Base-by-base conservation (phyloP, 1,139 yeast species). In the Pneumocystis jirovecii region DNA sequence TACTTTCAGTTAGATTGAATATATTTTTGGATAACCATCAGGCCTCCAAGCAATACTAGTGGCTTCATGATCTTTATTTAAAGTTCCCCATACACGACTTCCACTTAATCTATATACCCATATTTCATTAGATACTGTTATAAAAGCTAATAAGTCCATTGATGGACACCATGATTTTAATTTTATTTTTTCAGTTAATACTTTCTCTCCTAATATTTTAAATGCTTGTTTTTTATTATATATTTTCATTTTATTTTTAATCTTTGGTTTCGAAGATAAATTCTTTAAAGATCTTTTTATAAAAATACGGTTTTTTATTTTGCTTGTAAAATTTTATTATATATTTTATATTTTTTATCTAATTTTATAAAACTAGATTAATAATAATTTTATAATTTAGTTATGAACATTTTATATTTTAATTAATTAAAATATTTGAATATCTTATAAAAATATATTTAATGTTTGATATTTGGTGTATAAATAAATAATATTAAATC, bases 81-180 rank as follows among this genome's bases (percentile, higher is more conserved):
- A n/a, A 25, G 65, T n/a, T 25, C 64, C 64, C 72, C 72, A 70
- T 15, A 70, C 71, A 19, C 69, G 64, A 37, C 66, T 68, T 4
- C 72, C 71, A 35, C 67, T 65, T 64, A 68, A 63, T 12, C 72
- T 62, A 50, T 67, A 67, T 29, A 69, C 64, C 59, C 64, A 61
- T 25, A 69, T 42, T 45, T 68, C 63, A 19, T 42, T 50, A n/a
- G 68, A 59, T 63, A 65, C 68, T 35, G 70, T 64, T 39, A 68
- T 64, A 45, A 69, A 62, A 3, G 70, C 69, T 21, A 69, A 37
- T 50, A 69, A 62, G 61, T 69, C 71, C 71, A 69, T 69, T 12
- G 67, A 62, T 8, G 71, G 71, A 66, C 71, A 69, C 71, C 71
- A 69, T 12, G 66, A 61, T 40, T 68, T 60, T 61, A 69, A 50